Evolutionary conservation across 176 grass and related monocot species (phyloP).

Genomic region (Metroxylon sagu): DNA sequence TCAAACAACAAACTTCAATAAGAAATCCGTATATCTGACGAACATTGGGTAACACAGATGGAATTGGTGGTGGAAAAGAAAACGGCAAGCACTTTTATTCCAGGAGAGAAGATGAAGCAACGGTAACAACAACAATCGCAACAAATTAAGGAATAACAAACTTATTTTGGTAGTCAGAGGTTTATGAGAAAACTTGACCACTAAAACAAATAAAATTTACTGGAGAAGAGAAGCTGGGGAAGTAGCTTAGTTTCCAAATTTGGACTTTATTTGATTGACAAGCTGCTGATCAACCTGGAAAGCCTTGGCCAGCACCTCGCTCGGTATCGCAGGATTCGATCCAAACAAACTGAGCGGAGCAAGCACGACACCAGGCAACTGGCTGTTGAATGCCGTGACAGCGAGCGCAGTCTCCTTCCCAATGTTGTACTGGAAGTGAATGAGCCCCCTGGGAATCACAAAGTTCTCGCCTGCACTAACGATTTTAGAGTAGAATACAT

Average conservation of each 20-base stretch:
- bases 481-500: slow-evolving; percentile 49
- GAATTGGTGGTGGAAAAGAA: no score
- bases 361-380: slow-evolving; percentile 38
- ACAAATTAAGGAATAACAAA: no score
- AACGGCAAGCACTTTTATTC: no score
- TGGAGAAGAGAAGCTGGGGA: no score
- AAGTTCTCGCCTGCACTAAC: slow-evolving; percentile 42
- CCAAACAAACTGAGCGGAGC: slow-evolving; percentile 36
- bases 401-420: slow-evolving; percentile 22
- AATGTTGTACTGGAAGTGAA: slow-evolving; percentile 76
- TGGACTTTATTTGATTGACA: slow-evolving; percentile 45
- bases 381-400: slow-evolving; percentile 52
- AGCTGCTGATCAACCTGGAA: slow-evolving; percentile 34
- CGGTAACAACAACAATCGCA: no score
- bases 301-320: slow-evolving; percentile 37
- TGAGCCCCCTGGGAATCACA: slow-evolving; percentile 51
- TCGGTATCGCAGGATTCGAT: slow-evolving; percentile 41
- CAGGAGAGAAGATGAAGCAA: no score
- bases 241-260: slow-evolving; percentile 25
- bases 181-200: no score
- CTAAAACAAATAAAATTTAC: no score
- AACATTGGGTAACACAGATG: no score
- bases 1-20: no score
- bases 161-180: no score
- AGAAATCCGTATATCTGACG: no score